These are phyloP conservation scores for Tremella yokohamensis DNA, from an alignment of 768 basidiomycete species.

Conservation along the genomic window DNA sequence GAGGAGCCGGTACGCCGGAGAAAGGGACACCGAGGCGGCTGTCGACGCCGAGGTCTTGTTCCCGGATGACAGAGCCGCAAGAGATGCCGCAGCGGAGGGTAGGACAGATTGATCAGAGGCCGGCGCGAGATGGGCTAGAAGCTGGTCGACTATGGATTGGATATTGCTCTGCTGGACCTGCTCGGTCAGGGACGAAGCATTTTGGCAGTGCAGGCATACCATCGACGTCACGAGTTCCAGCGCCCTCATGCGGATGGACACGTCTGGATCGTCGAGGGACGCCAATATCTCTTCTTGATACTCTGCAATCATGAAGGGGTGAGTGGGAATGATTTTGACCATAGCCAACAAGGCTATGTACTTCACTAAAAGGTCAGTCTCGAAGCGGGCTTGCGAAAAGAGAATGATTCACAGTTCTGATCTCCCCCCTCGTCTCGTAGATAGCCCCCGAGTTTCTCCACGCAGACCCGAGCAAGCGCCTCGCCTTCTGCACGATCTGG, in stretches of 20 bases:
- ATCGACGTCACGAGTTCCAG: constrained; percentile 90
- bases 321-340: constrained; percentile 90
- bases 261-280: constrained; percentile 86
- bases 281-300: constrained; percentile 87
- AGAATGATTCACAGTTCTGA: constrained; percentile 68
- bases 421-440: constrained; percentile 72
- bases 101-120: constrained; percentile 54
- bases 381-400: neutral
- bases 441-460: constrained; percentile 88
- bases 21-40: constrained; percentile 58
- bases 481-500: constrained; percentile 61
- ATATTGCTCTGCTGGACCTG: constrained; percentile 80
- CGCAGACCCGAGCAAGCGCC: constrained; percentile 77
- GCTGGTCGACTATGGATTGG: constrained; percentile 82
- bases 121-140: constrained; percentile 78
- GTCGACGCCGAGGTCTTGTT: constrained; percentile 50
- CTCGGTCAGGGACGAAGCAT: constrained; percentile 1
- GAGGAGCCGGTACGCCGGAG: constrained; percentile 78
- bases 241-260: constrained; percentile 93
- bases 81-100: constrained; percentile 31
- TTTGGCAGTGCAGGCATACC: constrained; percentile 56
- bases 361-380: constrained; percentile 63
- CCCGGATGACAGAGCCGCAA: constrained; percentile 59
- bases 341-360: constrained; percentile 94
- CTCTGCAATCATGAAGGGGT: constrained; percentile 81